phyloP scores from a whole-genome alignment of 2,329 filamentous ascomycete genomes.

The Chaetothyriales sp. region DNA sequence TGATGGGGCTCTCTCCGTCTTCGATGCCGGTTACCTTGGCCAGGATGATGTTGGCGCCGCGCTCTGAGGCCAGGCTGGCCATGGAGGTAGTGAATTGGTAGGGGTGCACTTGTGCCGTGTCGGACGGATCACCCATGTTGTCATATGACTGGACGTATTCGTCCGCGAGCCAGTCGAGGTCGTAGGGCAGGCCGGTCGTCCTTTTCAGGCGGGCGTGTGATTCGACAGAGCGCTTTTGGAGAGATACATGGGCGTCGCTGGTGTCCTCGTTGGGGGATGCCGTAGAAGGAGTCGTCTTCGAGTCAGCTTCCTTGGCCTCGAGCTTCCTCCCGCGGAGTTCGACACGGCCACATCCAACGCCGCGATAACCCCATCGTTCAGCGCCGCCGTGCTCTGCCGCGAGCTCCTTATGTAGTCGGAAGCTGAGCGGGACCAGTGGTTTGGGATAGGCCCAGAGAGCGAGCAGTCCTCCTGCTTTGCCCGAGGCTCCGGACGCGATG shows the following conservation, averaged over 20 bases:
- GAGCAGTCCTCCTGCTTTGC: conserved; percentile 84
- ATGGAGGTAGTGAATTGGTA: conserved; percentile 80
- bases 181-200: conserved; percentile 51
- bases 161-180: conserved; percentile 72
- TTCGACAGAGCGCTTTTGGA: conserved; percentile 43
- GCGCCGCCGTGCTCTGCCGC: conserved; percentile 71
- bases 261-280: not conserved
- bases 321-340: conserved; percentile 36
- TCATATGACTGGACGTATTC: conserved; percentile 57
- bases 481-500: conserved; percentile 82
- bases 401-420: conserved; percentile 66
- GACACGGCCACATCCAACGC: conserved; percentile 60
- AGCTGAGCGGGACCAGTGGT: conserved; percentile 74
- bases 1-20: conserved; percentile 24
- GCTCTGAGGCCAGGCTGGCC: conserved; percentile 57
- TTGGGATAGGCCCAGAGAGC: conserved; percentile 83
- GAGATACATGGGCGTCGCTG: conserved; percentile 23
- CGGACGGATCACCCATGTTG: conserved; percentile 65
- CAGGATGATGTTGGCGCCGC: conserved; percentile 53
- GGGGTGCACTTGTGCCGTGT: conserved; percentile 89
- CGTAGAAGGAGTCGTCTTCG: conserved; percentile 16
- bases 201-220: conserved; percentile 39
- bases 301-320: conserved; percentile 8
- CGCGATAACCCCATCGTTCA: conserved; percentile 74
- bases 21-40: conserved; percentile 58